A percentile compares a stretch with the other conserved stretches of the same genome.
Evolutionary conservation across 163 green algal genomes (phyloP).

Genomic region (Scenedesmus sp.): DNA sequence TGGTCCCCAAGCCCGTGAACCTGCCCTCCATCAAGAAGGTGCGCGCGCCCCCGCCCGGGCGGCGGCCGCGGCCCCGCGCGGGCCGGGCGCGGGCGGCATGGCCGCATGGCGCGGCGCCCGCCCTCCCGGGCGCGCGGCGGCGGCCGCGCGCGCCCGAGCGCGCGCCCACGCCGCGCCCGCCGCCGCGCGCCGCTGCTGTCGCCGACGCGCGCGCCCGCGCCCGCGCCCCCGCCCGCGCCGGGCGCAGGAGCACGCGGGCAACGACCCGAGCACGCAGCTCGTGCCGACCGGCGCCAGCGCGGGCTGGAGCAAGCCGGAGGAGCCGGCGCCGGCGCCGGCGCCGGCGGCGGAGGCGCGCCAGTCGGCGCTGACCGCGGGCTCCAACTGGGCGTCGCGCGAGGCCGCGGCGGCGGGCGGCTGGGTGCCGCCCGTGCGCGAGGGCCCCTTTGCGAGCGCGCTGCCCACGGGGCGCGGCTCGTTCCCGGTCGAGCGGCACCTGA

Average conservation of each 20-base stretch:
- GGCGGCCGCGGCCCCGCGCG: too few species aligned
- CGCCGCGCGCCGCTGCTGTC: too few species aligned
- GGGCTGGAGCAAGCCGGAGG: slow-evolving; percentile 72
- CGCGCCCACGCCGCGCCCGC: too few species aligned
- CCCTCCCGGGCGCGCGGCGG: too few species aligned
- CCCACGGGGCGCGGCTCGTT: slow-evolving; percentile 36
- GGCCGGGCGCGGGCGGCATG: too few species aligned
- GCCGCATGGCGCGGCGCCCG: too few species aligned
- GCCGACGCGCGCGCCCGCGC: too few species aligned
- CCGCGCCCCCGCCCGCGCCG: too few species aligned
- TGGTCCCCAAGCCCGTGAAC: slow-evolving; percentile 88
- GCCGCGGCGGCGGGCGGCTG: background rate
- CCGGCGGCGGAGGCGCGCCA: slow-evolving; percentile 45
- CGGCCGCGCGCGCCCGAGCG: too few species aligned
- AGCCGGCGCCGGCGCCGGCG: slow-evolving; percentile 44
- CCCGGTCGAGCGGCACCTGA: slow-evolving; percentile 63
- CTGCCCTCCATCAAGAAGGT: slow-evolving; percentile 90
- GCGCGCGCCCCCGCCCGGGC: too few species aligned
- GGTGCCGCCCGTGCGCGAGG: slow-evolving; percentile 54
- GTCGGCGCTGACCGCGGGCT: slow-evolving; percentile 52
- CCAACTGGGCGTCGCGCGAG: slow-evolving; percentile 37
- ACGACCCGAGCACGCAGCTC: slow-evolving; percentile 81
- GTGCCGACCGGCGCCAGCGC: slow-evolving; percentile 60
- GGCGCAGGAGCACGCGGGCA: slow-evolving; percentile 79
- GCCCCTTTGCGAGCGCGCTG: slow-evolving; percentile 11